Percentiles rank a stretch among this genome's conserved stretches.
Conservation (phyloP, 257 asterid genomes). For the Scutellaria baicalensis region DNA sequence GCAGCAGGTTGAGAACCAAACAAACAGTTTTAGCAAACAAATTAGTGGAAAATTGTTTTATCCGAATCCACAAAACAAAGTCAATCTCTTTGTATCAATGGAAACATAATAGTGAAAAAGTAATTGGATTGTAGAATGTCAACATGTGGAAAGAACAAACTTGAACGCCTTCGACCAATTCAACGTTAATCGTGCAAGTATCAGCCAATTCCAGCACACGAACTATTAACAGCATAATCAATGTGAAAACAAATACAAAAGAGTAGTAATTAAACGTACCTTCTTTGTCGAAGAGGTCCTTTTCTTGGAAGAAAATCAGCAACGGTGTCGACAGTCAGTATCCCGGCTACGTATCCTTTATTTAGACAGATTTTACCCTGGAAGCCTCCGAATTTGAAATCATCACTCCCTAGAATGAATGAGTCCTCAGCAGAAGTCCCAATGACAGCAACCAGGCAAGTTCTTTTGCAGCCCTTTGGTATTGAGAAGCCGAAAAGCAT, state of each 20-base stretch:
- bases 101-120: no score
- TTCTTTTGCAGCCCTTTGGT: constrained; percentile 78
- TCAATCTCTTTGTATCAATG: no score
- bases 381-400: constrained; percentile 56
- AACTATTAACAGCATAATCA: not conserved
- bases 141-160: not conserved
- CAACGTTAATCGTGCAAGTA: not conserved
- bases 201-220: not conserved
- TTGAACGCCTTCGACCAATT: no score
- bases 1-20: no score
- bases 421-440: constrained; percentile 48
- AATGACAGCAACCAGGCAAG: constrained; percentile 81
- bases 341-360: constrained; percentile 77
- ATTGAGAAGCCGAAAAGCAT: constrained; percentile 85
- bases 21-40: no score
- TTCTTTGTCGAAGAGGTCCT: constrained; percentile 75
- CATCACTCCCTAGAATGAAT: constrained; percentile 46
- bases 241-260: not conserved
- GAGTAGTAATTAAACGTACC: constrained; percentile 29
- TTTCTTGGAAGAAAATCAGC: constrained; percentile 91
- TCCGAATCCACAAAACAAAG: no score
- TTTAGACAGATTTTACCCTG: constrained; percentile 59
- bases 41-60: no score
- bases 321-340: constrained; percentile 78
- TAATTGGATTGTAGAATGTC: not conserved